A percentile compares a stretch with the other conserved stretches of the same genome.
These are phyloP conservation scores for Xylaria flabelliformis DNA, from an alignment of 495 filamentous ascomycete genomes.

Conservation along the genomic window DNA sequence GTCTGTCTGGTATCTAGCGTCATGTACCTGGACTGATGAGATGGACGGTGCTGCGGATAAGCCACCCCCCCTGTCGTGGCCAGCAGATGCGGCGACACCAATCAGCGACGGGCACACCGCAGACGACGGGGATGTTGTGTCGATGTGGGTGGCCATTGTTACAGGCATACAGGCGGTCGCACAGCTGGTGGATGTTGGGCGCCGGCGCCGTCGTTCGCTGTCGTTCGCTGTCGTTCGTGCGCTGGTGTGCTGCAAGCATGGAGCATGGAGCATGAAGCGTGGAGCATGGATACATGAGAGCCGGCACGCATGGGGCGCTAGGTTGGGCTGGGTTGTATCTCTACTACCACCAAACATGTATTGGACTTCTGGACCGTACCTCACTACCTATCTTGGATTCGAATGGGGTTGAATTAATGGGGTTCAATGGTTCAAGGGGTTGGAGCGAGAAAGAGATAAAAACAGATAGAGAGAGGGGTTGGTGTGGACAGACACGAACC, in stretches of 20 bases:
- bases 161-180: background rate
- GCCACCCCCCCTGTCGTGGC: conserved; percentile 26
- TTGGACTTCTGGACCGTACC: conserved; percentile 3
- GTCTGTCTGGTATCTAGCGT: conserved; percentile 8
- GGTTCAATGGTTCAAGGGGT: background rate
- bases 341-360: background rate
- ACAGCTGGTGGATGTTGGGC: conserved; percentile 21
- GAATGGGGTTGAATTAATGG: background rate
- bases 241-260: conserved; percentile 25
- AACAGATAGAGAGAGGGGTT: background rate
- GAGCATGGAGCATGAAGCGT: background rate
- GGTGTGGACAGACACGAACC: background rate
- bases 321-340: conserved; percentile 10
- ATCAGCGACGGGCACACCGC: conserved; percentile 23
- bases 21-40: conserved; percentile 25
- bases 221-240: conserved; percentile 26
- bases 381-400: background rate
- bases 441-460: background rate
- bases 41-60: background rate
- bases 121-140: conserved; percentile 22
- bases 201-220: conserved; percentile 16
- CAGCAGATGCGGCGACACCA: conserved; percentile 24
- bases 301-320: conserved; percentile 7
- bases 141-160: background rate
- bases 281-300: background rate